Percentiles rank a stretch among this genome's conserved stretches.
phyloP scores from a whole-genome alignment of 1,284 basidiomycete species.

The Melampsora occidentalis region DNA sequence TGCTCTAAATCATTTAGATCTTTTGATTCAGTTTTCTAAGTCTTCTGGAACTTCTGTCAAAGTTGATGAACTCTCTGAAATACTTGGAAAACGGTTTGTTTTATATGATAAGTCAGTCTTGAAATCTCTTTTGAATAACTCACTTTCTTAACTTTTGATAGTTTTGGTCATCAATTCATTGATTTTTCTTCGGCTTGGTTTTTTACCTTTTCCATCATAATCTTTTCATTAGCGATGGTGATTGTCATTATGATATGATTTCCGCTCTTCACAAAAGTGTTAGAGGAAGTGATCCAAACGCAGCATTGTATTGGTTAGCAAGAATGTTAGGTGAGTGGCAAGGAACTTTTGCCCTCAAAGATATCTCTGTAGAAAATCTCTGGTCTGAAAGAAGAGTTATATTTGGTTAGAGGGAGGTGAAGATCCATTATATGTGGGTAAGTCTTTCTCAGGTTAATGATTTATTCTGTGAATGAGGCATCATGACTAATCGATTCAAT shows the following conservation, averaged over 20 bases:
- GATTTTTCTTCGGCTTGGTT: slow-evolving; percentile 46
- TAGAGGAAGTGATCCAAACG: slow-evolving; percentile 72
- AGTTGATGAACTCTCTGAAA: slow-evolving; percentile 55
- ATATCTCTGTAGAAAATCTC: not conserved
- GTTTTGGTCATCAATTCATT: not conserved
- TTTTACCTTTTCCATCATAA: no score
- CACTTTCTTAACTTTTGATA: slow-evolving; percentile 43
- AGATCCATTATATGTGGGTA: slow-evolving; percentile 80
- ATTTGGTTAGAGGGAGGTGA: slow-evolving; percentile 78
- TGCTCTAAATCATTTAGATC: slow-evolving; percentile 64
- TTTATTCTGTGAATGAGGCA: not conserved
- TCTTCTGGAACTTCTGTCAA: slow-evolving; percentile 35
- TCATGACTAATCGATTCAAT: slow-evolving; percentile 15
- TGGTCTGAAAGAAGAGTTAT: slow-evolving; percentile 47
- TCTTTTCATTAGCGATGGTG: slow-evolving; percentile 48
- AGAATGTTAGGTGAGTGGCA: slow-evolving; percentile 48
- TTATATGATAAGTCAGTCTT: slow-evolving; percentile 32
- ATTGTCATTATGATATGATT: slow-evolving; percentile 73
- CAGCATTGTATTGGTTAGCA: slow-evolving; percentile 75
- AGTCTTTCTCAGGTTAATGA: slow-evolving; percentile 54
- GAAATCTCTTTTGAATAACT: slow-evolving; percentile 51
- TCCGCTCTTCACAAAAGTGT: slow-evolving; percentile 82
- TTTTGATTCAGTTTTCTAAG: slow-evolving; percentile 56
- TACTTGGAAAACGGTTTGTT: slow-evolving; percentile 50
- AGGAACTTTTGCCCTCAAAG: slow-evolving; percentile 44